Evolutionary conservation across 176 grass and related monocot species (phyloP).

Genomic region (Aegilops sharonensis): DNA sequence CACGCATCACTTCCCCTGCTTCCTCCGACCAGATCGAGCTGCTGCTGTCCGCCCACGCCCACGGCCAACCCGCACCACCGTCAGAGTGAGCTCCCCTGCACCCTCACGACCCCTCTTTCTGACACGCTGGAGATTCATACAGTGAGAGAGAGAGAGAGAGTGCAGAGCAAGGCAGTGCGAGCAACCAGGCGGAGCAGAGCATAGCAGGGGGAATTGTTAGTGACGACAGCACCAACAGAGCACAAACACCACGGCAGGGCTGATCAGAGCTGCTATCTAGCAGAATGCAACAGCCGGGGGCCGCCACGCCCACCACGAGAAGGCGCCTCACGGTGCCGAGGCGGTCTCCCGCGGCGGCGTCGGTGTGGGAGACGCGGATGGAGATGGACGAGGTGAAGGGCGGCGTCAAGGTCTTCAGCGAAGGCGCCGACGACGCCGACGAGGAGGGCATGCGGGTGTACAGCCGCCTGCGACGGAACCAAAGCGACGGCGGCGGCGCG

Average conservation of each 20-base stretch:
- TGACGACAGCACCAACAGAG: not conserved
- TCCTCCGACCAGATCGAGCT: no score
- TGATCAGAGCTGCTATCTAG: not conserved
- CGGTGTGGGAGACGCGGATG: slow-evolving; percentile 77
- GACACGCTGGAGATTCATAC: no score
- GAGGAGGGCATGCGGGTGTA: slow-evolving; percentile 67
- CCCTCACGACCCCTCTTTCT: no score
- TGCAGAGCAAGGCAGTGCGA: slow-evolving; percentile 25
- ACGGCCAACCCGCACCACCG: no score
- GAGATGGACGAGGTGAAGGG: slow-evolving; percentile 88
- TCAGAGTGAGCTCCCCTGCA: no score
- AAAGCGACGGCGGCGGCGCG: slow-evolving; percentile 39
- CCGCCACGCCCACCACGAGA: slow-evolving; percentile 7
- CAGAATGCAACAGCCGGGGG: slow-evolving; percentile 39
- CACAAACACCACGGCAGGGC: slow-evolving; percentile 10
- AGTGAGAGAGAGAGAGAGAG: not conserved
- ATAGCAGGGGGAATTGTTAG: not conserved
- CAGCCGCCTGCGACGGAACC: slow-evolving; percentile 68
- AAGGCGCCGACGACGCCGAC: slow-evolving; percentile 46
- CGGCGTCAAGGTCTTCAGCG: slow-evolving; percentile 90
- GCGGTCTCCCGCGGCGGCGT: slow-evolving; percentile 22
- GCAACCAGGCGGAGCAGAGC: slow-evolving; percentile 12
- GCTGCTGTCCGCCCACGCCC: no score
- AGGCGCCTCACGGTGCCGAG: slow-evolving; percentile 56
- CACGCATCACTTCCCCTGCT: no score